Evolutionary conservation across 257 asterid genomes (phyloP), one percentile per base, ranked within the genome.

Genomic region (Linderniella brevidens): DNA sequence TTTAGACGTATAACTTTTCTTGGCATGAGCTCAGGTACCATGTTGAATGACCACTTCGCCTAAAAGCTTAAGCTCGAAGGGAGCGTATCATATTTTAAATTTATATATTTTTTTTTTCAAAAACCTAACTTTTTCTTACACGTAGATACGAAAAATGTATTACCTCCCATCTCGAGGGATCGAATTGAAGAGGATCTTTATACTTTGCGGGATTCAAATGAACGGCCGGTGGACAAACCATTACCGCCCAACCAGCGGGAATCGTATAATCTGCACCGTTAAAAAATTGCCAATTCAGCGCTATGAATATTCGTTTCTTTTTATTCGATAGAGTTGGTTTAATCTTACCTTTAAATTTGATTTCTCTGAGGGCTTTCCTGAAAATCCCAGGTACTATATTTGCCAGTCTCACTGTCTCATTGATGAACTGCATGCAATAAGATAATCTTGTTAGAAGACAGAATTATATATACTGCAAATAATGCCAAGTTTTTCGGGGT

Each of bases 191-290:
- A 46, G 96, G 94, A 72, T 82, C 58, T 47, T 38, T 65, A 61
- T 86, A 82, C 73, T 53, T 79, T 59, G 61, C 54, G 17, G 96
- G 84, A 59, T 86, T 75, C 20, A 79, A 58, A 63, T 86, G 96
- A 41, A 82, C 96, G 3, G 96, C 96, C 14, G 96, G 93, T 63
- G 94, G 97, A 59, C 94, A 86, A 43, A 77, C 87, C 94, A 86
- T 79, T 45, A 86, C 69, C 4, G 90, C 87, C 94, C 96, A 86
- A 52, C 93, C 92, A 65, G 85, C 80, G 41, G 96, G 96, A 69
- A 82, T 86, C 35, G 87, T 86, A 54, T 82, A 66, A 46, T 69
- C 97, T 86, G 86, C 74, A 72, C 52, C 64, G 59, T n/a, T n/a
- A n/a, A n/a, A n/a, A 25, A 25, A 3, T 25, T 25, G 32, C n/a